Percentiles rank a stretch among this genome's conserved stretches.
Conservation (phyloP, 805 yeast species). For the Saitoella complicata region DNA sequence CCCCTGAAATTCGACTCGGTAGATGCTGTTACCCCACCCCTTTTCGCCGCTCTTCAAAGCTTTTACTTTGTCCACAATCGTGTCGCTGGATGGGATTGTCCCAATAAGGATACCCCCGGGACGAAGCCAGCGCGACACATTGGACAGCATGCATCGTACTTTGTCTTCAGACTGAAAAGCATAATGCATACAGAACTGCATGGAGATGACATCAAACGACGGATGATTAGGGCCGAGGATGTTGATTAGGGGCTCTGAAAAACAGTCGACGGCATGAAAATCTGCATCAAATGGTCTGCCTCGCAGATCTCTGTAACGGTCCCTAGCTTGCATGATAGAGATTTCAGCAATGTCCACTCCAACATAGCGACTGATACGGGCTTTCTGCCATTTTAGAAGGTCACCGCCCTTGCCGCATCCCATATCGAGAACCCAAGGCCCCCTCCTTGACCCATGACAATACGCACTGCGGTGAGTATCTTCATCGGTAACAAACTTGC, state of each 20-base stretch:
- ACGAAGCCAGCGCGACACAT: constrained; percentile 58
- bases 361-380: constrained; percentile 55
- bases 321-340: constrained; percentile 68
- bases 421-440: constrained; percentile 46
- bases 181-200: constrained; percentile 89
- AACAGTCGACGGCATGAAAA: constrained; percentile 86
- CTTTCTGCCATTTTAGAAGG: constrained; percentile 70
- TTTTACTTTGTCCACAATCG: constrained; percentile 49
- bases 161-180: constrained; percentile 79
- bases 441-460: too few species aligned
- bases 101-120: constrained; percentile 84
- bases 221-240: constrained; percentile 39
- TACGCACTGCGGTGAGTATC: constrained; percentile 17
- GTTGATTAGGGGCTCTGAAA: constrained; percentile 18
- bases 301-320: constrained; percentile 46
- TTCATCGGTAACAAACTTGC: constrained; percentile 41
- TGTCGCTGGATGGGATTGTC: constrained; percentile 85
- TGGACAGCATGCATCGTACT: constrained; percentile 53
- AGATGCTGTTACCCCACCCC: constrained; percentile 74
- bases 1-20: constrained; percentile 63
- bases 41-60: constrained; percentile 36
- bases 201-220: constrained; percentile 66
- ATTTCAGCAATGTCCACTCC: constrained; percentile 89
- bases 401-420: constrained; percentile 99
- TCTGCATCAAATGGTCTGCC: constrained; percentile 51